Base-by-base conservation (phyloP, 768 basidiomycete genomes). In the Boletellus sp. region DNA sequence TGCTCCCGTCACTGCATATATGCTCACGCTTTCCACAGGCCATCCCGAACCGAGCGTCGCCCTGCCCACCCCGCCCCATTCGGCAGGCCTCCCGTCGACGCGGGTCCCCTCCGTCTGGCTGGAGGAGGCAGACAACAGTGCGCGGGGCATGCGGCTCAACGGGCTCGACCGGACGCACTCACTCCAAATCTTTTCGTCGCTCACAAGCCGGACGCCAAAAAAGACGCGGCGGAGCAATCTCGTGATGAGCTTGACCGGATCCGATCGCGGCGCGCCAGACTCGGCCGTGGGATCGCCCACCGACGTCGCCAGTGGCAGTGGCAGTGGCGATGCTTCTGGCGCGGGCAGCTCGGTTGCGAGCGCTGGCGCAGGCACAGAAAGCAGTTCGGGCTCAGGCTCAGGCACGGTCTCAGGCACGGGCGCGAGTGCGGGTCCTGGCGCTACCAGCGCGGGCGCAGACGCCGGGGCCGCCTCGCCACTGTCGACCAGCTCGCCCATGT, bases 91-190 rank as follows among this genome's bases (percentile, higher is more conserved):
- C 33, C 50, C 54, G 1, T 45, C 15, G 3, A 59, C 62, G 0
- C 48, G 26, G 0, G 72, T 80, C 16, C 78, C 80, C 1, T 76
- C 78, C 2, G 72, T 78, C 56, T 80, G 78, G 80, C 66, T 74
- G 46, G 69, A 75, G 51, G 66, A 75, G 51, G 66, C 68, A 4
- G 78, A 79, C 52, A 68, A 67, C 16, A 51, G 42, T 3, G 28
- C 8, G 28, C 28, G 28, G 0, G 41, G 38, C 13, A 42, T 56
- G 0, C 54, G 41, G 17, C 53, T 52, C n/a, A 60, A 47, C 40
- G 38, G 52, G 2, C 57, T 62, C 42, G 64, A 65, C 44, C 57
- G 64, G 2, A 12, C 53, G 0, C 60, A 62, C 6, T 60, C 63
- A 1, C 24, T 65, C 1, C 52, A 60, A 1, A 58, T 63, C 22